Percentiles rank a stretch among this genome's conserved stretches.
These are phyloP conservation scores for Fonsecaea pugnacius DNA, from an alignment of 2,329 filamentous ascomycete species.

Conservation along the genomic window DNA sequence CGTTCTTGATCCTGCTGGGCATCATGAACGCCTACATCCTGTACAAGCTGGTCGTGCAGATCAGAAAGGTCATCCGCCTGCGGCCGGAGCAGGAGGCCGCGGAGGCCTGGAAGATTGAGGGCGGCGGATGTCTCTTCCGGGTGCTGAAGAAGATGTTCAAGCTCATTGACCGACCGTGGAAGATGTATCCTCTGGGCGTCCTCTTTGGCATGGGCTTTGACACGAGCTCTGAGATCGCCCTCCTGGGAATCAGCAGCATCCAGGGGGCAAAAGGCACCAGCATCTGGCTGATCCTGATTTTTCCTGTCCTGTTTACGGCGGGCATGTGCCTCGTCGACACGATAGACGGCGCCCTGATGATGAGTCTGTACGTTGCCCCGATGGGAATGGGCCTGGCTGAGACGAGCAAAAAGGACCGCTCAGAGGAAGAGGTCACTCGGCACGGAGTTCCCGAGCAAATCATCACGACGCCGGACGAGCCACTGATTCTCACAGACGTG, in stretches of 20 bases:
- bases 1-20: constrained; percentile 80
- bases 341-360: constrained; percentile 91
- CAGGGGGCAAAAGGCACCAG: constrained; percentile 84
- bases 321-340: constrained; percentile 97
- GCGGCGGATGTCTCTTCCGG: constrained; percentile 73
- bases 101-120: constrained; percentile 70
- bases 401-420: constrained; percentile 1
- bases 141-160: constrained; percentile 77
- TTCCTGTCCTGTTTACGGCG: constrained; percentile 88
- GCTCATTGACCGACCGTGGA: constrained; percentile 74
- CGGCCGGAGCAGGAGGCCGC: constrained; percentile 52
- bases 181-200: constrained; percentile 90
- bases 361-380: constrained; percentile 78
- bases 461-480: constrained; percentile 10
- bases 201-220: constrained; percentile 94
- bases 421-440: constrained; percentile 1
- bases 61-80: constrained; percentile 64
- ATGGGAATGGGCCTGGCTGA: constrained; percentile 40
- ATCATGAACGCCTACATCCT: constrained; percentile 85
- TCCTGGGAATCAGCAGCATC: constrained; percentile 86
- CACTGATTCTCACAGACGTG: constrained; percentile 18
- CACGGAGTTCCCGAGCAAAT: constrained; percentile 3
- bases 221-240: constrained; percentile 89
- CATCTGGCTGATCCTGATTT: constrained; percentile 92
- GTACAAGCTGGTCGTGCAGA: constrained; percentile 71